Conservation (phyloP, 2,329 filamentous ascomycete species). For the Thielaviopsis euricoi region DNA sequence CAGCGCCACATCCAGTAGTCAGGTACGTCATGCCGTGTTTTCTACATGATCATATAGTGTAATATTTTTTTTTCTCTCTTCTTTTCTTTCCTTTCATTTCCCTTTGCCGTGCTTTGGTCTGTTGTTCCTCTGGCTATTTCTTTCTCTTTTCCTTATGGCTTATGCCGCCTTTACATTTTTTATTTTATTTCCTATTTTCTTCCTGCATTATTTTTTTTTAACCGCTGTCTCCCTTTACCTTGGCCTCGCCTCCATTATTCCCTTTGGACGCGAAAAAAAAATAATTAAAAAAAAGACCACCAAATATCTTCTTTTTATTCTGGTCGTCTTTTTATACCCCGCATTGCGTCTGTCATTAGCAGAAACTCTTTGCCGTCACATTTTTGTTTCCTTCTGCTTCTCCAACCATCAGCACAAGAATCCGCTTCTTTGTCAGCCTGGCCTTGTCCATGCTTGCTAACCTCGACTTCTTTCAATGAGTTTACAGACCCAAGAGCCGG, state of each 20-base stretch:
- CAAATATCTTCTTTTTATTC: background rate
- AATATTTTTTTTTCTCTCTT: too few relatives aligned
- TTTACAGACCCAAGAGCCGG: background rate
- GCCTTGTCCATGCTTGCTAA: background rate
- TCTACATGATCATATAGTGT: too few relatives aligned
- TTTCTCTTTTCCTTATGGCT: too few relatives aligned
- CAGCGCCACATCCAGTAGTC: constrained; percentile 1
- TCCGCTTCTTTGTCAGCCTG: background rate
- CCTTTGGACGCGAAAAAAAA: background rate
- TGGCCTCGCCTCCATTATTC: background rate
- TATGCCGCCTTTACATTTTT: too few relatives aligned
- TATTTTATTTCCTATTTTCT: too few relatives aligned
- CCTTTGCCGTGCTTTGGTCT: too few relatives aligned
- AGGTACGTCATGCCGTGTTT: constrained; percentile 7
- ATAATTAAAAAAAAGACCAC: background rate
- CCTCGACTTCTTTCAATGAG: background rate
- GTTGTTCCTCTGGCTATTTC: too few relatives aligned
- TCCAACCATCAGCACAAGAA: background rate
- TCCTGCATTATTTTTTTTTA: background rate
- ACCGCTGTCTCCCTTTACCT: background rate
- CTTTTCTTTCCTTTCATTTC: too few relatives aligned
- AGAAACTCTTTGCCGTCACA: background rate
- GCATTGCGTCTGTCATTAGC: background rate
- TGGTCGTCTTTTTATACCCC: background rate
- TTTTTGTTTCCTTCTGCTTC: background rate